These are phyloP conservation scores for Brassica hybrid DNA, from an alignment of 441 rosid species.

Conservation along the genomic window DNA sequence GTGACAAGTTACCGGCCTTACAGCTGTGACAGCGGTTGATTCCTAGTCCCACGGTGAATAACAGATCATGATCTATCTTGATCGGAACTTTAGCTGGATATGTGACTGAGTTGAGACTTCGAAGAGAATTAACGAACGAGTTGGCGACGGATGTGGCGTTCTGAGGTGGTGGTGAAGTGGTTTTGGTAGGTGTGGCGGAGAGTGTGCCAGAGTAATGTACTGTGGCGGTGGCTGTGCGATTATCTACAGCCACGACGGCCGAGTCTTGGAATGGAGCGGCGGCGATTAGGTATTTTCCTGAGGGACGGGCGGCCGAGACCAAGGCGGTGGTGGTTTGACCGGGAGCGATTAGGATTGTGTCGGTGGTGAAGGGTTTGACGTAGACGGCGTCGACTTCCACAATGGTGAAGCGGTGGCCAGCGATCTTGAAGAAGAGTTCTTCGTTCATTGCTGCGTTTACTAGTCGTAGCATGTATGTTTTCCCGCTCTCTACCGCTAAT, in stretches of 20 bases:
- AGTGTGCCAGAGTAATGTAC: constrained; percentile 56
- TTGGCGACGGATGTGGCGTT: constrained; percentile 40
- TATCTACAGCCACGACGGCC: constrained; percentile 42
- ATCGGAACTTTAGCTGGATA: constrained; percentile 62
- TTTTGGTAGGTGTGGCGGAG: constrained; percentile 41
- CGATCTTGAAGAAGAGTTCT: constrained; percentile 63
- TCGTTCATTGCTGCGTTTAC: constrained; percentile 60
- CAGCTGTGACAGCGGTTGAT: constrained; percentile 44
- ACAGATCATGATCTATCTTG: constrained; percentile 40
- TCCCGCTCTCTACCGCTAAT: constrained; percentile 44
- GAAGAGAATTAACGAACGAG: constrained; percentile 34
- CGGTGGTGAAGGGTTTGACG: constrained; percentile 51
- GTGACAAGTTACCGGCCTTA: constrained; percentile 38
- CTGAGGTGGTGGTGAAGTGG: constrained; percentile 47
- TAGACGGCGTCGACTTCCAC: constrained; percentile 68
- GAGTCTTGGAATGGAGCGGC: constrained; percentile 54
- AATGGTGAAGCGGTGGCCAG: constrained; percentile 60
- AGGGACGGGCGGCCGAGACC: constrained; percentile 54
- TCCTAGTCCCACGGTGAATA: constrained; percentile 44
- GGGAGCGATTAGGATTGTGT: constrained; percentile 56
- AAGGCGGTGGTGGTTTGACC: constrained; percentile 72
- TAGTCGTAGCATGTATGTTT: constrained; percentile 61
- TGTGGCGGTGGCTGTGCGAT: constrained; percentile 59
- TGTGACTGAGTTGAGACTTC: constrained; percentile 44
- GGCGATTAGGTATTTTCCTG: constrained; percentile 57